Evolutionary conservation across 2,329 filamentous ascomycete species (phyloP).

Genomic region (Scleromitrula shiraiana): DNA sequence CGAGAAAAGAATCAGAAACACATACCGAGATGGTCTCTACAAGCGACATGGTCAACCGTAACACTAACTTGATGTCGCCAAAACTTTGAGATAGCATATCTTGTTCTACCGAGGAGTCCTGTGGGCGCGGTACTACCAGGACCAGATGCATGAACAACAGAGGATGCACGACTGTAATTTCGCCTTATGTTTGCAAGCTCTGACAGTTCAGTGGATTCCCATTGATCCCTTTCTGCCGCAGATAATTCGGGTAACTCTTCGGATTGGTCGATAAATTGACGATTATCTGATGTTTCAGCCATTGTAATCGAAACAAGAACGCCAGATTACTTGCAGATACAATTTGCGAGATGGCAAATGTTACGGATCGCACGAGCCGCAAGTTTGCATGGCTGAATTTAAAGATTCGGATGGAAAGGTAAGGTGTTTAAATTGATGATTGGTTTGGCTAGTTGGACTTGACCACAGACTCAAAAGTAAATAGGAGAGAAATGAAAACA

Average conservation of each 20-base stretch:
- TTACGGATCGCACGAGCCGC: background rate
- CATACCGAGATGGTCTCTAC: constrained; percentile 50
- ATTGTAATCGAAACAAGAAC: background rate
- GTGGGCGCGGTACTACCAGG: constrained; percentile 6
- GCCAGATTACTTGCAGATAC: constrained; percentile 1
- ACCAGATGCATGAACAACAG: background rate
- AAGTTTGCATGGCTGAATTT: background rate
- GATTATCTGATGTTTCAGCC: constrained; percentile 4
- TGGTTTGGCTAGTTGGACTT: too few relatives aligned
- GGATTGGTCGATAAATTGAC: constrained; percentile 6
- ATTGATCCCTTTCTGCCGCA: constrained; percentile 17
- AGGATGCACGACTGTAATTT: constrained; percentile 22
- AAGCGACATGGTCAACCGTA: constrained; percentile 40
- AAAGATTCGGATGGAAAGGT: background rate
- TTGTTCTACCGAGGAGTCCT: constrained; percentile 15
- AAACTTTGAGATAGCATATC: constrained; percentile 29
- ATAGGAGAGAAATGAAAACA: too few relatives aligned
- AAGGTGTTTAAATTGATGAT: too few relatives aligned
- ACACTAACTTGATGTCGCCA: constrained; percentile 44
- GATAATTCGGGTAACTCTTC: constrained; percentile 3
- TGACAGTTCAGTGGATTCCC: constrained; percentile 22
- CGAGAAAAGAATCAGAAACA: constrained; percentile 11
- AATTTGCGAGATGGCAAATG: background rate
- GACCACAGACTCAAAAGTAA: too few relatives aligned
- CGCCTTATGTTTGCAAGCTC: constrained; percentile 17